Evolutionary conservation across 177 flowering plant species (phyloP), one percentile per base, ranked within the genome.

Genomic region (Vitis hybrid): DNA sequence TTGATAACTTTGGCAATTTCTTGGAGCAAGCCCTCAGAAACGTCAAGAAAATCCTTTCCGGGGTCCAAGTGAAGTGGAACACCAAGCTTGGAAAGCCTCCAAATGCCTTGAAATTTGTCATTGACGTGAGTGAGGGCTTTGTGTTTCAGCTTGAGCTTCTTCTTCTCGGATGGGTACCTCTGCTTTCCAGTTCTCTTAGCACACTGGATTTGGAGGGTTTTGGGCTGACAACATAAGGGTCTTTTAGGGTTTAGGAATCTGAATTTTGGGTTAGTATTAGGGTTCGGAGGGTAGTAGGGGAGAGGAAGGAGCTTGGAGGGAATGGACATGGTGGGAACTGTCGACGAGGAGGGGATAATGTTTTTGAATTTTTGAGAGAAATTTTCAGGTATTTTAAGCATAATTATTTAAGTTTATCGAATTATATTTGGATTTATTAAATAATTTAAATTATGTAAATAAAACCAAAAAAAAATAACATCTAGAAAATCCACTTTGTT

Each of bases 81-180:
- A 6, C 70, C 82, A 63, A 95, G 92, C 79, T 85, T 90, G 50
- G 86, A 91, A 2, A 95, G 72, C 74, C 97, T 86, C 99, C 99
- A 91, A 60, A 82, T 66, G 2, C 98, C 98, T 27, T 85, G 83
- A 60, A 86, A 82, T 72, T 86, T 89, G 78, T 83, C 75, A 66
- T 72, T 64, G 27, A 79, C 85, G 18, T 81, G 81, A 35, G 40
- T 48, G n/a, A 77, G 68, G 72, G 77, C 65, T 69, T 86, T 78
- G 30, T 74, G 74, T 62, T 79, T 72, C 64, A 70, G 68, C 65
- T 77, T 86, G n/a, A 90, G 86, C 82, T 84, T 87, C 90, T 81
- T 91, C 90, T 90, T 95, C 88, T 96, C 99, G 2, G 99, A 96
- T 1, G 98, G 98, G 72, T 96, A 96, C 68, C 97, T 78, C 78